Percentiles rank a stretch among this genome's conserved stretches.
phyloP scores from a whole-genome alignment of 345 rosid genomes.

The Hirschfeldia incana region DNA sequence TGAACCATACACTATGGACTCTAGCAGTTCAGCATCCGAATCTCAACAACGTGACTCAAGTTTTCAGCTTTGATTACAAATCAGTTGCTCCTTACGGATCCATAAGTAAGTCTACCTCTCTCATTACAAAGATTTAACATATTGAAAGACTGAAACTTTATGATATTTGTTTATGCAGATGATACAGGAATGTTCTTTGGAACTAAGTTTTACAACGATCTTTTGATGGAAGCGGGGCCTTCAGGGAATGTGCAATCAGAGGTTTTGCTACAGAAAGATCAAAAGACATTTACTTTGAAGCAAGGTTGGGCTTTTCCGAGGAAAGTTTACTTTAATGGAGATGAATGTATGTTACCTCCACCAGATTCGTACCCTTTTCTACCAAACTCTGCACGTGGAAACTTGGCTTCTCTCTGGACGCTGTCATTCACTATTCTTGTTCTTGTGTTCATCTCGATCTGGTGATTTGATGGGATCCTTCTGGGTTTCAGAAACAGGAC shows the following conservation, averaged over 20 bases:
- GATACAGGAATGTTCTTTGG: slow-evolving; percentile 92
- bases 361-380: slow-evolving; percentile 85
- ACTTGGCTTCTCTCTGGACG: slow-evolving; percentile 33
- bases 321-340: slow-evolving; percentile 90
- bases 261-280: slow-evolving; percentile 75
- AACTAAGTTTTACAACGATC: slow-evolving; percentile 72
- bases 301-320: slow-evolving; percentile 95
- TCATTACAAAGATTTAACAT: background rate
- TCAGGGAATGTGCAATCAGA: slow-evolving; percentile 88
- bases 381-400: slow-evolving; percentile 55
- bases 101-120: slow-evolving; percentile 47
- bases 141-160: background rate
- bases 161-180: slow-evolving; percentile 44
- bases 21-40: slow-evolving; percentile 79
- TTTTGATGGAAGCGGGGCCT: slow-evolving; percentile 86
- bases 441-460: slow-evolving; percentile 37
- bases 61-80: slow-evolving; percentile 84
- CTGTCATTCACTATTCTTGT: slow-evolving; percentile 31
- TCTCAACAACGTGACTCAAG: slow-evolving; percentile 83
- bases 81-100: slow-evolving; percentile 71
- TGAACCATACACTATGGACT: slow-evolving; percentile 76
- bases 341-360: slow-evolving; percentile 84
- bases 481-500: slow-evolving; percentile 13
- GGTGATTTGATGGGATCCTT: slow-evolving; percentile 30
- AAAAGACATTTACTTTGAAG: slow-evolving; percentile 73